Conservation (phyloP, 371 early-diverging fungal genomes). For the Saksenaea oblongispora region DNA sequence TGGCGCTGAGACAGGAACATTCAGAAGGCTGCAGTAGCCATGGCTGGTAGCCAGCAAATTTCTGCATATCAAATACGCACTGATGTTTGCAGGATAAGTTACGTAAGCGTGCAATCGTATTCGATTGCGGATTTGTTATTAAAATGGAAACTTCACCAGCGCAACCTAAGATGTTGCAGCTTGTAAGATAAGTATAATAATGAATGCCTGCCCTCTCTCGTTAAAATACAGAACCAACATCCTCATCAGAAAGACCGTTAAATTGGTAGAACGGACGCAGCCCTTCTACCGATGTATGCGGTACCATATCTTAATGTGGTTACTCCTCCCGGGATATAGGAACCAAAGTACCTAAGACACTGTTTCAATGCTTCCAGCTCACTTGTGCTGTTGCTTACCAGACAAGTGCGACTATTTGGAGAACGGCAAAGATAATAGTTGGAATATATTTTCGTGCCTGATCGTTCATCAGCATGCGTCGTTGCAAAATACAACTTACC, state of each 20-base stretch:
- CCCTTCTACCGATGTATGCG: constrained; percentile 48
- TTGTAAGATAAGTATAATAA: too few species aligned
- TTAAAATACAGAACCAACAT: background rate
- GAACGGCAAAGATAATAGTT: constrained; percentile 58
- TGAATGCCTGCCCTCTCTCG: too few species aligned
- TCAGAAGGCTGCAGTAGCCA: too few species aligned
- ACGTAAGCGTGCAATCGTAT: too few species aligned
- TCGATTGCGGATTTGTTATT: too few species aligned
- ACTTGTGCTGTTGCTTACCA: constrained; percentile 37
- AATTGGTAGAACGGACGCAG: constrained; percentile 46
- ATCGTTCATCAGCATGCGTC: background rate
- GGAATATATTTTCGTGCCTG: constrained; percentile 51
- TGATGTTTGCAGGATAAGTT: too few species aligned
- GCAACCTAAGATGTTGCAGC: too few species aligned
- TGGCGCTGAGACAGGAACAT: too few species aligned
- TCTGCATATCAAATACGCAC: too few species aligned
- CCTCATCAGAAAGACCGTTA: constrained; percentile 15
- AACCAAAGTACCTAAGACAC: constrained; percentile 46
- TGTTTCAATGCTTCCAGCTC: background rate
- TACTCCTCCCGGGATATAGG: constrained; percentile 56
- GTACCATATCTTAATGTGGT: constrained; percentile 50
- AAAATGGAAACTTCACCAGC: too few species aligned
- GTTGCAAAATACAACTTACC: constrained; percentile 34
- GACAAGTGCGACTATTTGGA: constrained; percentile 64
- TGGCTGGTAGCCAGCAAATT: too few species aligned